Evolutionary conservation across 2,329 filamentous ascomycete genomes (phyloP), one percentile per base, ranked within the genome.

Genomic region (Monosporascus ibericus): DNA sequence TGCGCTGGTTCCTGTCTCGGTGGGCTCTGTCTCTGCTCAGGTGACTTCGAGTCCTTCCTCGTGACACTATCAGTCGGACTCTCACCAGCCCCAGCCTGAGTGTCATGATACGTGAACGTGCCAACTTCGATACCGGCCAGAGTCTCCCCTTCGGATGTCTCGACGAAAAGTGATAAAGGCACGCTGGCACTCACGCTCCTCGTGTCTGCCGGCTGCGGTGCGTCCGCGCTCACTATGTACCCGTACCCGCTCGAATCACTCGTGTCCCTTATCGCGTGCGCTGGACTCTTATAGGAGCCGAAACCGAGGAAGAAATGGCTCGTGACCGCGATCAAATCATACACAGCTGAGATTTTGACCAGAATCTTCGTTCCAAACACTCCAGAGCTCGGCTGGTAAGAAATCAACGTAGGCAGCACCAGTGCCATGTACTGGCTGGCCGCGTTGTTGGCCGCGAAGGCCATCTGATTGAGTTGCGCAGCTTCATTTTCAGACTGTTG

Each of bases 321-420:
- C 34, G 76, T 79, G 68, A 85, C 80, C 52, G 71, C 65, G 56
- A 78, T 70, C 55, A 95, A 72, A 64, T 95, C 87, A 72, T 88
- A 89, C 55, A 85, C 79, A 44, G 87, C 86, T 49, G 85, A 84
- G 30, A 95, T 80, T 65, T 88, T 86, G 58, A 96, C 77, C 54
- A 81, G 79, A 9, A 96, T 74, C 62, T 85, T 85, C 20, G 86
- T 87, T 50, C 88, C 87, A 64, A 81, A 79, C 36, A 77, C 71
- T 44, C 91, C 92, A 63, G 81, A 77, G 44, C 75, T 73, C 18
- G 92, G 92, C 54, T 83, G 79, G 68, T 81, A 90, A 53, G 86
- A 86, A 54, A 85, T 77, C 58, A 95, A 73, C 63, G 85, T 78
- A 53, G 82, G 82, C 58, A 78, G 70, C 63, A 79, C 80, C 55